Evolutionary conservation across 768 basidiomycete genomes (phyloP), one percentile per base, ranked within the genome.

Genomic region (Suillus hirtellus): DNA sequence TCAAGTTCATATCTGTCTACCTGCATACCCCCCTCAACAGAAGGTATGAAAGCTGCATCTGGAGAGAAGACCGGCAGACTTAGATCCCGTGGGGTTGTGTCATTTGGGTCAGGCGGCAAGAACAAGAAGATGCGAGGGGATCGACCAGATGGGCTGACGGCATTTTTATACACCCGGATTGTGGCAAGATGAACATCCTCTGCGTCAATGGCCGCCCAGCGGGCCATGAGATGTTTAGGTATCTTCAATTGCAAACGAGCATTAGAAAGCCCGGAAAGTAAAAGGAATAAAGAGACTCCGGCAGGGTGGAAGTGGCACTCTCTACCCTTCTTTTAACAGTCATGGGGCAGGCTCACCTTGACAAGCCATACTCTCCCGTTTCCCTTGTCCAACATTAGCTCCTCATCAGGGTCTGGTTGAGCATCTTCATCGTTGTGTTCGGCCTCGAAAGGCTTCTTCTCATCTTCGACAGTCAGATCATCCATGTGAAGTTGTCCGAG

Each of bases 121-220:
- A 88, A 86, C 54, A 91, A 83, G 59, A 90, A 76, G 61, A 90
- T 90, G 58, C 86, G 84, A 0, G 84, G 82, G 53, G 82, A 83
- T 58, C 79, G 79, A 56, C 78, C 83, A 1, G 75, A 77, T 8
- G 82, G 73, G 17, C 74, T 75, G 43, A 79, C 74, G 19, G 79
- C 74, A 49, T 79, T 74, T 56, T 80, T 80, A 76, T 94, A 96
- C 14, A 97, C 87, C 0, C 95, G 87, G 60, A 98, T 84, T 9
- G 89, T 90, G 8, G 93, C 96, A 1, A 97, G 84, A 65, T 93
- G 89, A 3, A 91, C 77, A 65, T 89, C 90, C 63, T 92, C 91
- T 5, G 82, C 82, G 65, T 87, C 80, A 47, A 93, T 83, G 37
- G 85, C 78, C n/a, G 86, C 78, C 95, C 95, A 98, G 40, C 89